phyloP scores from a whole-genome alignment of 2,329 filamentous ascomycete genomes.

The Penicillium sp. region DNA sequence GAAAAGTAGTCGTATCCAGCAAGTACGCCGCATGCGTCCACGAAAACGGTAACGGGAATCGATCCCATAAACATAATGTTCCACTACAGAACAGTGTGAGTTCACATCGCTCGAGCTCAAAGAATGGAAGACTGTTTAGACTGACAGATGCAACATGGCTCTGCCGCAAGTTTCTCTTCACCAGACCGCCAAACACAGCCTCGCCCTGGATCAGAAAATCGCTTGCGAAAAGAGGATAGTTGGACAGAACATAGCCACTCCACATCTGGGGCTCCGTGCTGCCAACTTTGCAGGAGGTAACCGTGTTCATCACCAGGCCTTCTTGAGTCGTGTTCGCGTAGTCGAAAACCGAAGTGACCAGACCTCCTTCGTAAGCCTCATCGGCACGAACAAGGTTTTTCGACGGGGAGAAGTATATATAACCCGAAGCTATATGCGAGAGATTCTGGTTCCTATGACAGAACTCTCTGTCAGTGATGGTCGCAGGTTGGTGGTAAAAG shows the following conservation, averaged over 20 bases:
- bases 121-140: not conserved
- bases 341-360: not conserved
- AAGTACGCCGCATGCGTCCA: slow-evolving; percentile 29
- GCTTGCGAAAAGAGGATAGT: not conserved
- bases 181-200: not conserved
- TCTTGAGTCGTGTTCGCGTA: not conserved
- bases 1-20: slow-evolving; percentile 34
- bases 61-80: slow-evolving; percentile 31
- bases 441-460: slow-evolving; percentile 18
- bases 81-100: slow-evolving; percentile 16
- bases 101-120: not conserved
- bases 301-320: not conserved
- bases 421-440: slow-evolving; percentile 36
- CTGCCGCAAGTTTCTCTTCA: not conserved
- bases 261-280: slow-evolving; percentile 10
- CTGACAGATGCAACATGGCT: slow-evolving; percentile 1
- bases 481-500: no score
- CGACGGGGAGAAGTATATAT: slow-evolving; percentile 32
- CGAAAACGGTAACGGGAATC: slow-evolving; percentile 34
- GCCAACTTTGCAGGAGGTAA: not conserved
- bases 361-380: slow-evolving; percentile 19
- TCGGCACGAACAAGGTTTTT: slow-evolving; percentile 26
- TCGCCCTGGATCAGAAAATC: not conserved
- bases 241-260: slow-evolving; percentile 1
- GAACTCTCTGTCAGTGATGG: not conserved